Conservation (phyloP, 140 eudicot genomes). For the Bidens hawaiensis region DNA sequence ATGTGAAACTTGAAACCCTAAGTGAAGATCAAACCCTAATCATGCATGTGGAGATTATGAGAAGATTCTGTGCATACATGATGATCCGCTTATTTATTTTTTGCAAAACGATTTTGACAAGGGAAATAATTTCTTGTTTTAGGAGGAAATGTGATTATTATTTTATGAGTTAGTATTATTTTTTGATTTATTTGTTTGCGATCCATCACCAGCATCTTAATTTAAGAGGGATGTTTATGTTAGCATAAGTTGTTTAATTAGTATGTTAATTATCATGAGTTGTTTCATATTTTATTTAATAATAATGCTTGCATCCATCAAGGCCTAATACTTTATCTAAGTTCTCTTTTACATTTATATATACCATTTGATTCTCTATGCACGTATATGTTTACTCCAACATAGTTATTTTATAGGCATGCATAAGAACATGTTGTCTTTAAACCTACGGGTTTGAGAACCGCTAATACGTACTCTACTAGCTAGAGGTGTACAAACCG, state of each 20-base stretch:
- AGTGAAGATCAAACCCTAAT: no score
- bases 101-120: neutral
- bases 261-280: neutral
- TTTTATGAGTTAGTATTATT: conserved; percentile 9
- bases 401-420: no score
- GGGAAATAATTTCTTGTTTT: conserved; percentile 7
- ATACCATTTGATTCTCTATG: no score
- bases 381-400: no score
- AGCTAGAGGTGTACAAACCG: no score
- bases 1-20: neutral
- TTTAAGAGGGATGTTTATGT: no score
- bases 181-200: conserved; percentile 6
- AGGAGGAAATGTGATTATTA: conserved; percentile 11
- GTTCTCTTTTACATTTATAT: no score
- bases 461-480: no score
- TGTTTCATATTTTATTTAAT: neutral
- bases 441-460: no score
- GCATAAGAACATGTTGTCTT: no score
- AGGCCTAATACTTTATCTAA: no score
- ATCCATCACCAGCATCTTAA: neutral
- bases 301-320: neutral
- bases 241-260: no score
- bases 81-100: conserved; percentile 19
- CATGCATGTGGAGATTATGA: neutral
- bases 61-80: conserved; percentile 23